Percentiles rank a stretch among this genome's conserved stretches.
Conservation (phyloP, 2,329 filamentous ascomycete genomes). For the Elsinoe ampelina region DNA sequence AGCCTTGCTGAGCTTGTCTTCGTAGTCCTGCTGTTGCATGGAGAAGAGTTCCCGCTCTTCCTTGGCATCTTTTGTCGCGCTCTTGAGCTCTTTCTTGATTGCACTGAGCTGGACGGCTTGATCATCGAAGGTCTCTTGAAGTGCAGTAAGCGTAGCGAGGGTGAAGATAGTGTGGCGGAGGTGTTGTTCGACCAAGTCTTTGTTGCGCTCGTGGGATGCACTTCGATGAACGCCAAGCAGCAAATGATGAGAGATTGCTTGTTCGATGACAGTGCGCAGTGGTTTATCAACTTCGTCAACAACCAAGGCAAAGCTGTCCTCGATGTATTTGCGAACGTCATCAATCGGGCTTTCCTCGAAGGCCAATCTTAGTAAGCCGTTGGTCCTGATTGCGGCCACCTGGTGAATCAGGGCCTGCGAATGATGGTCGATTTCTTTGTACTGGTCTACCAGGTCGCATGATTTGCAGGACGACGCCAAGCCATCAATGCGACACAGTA, state of each 20-base stretch:
- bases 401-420: neutral
- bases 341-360: no score
- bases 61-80: no score
- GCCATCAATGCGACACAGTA: neutral
- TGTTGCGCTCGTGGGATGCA: neutral
- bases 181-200: no score
- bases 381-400: neutral
- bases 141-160: no score
- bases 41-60: no score
- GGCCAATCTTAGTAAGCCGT: neutral
- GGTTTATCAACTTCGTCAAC: neutral
- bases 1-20: no score
- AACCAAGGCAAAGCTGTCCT: neutral
- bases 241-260: neutral
- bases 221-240: neutral
- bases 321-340: neutral
- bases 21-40: no score
- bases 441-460: no score
- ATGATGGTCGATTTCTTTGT: neutral
- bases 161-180: no score
- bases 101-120: neutral
- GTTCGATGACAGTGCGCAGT: neutral
- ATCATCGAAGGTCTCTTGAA: neutral
- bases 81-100: no score
- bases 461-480: neutral